Evolutionary conservation across 1,139 yeast species (phyloP), one percentile per base, ranked within the genome.

Genomic region (Oligophagozyma castellii): DNA sequence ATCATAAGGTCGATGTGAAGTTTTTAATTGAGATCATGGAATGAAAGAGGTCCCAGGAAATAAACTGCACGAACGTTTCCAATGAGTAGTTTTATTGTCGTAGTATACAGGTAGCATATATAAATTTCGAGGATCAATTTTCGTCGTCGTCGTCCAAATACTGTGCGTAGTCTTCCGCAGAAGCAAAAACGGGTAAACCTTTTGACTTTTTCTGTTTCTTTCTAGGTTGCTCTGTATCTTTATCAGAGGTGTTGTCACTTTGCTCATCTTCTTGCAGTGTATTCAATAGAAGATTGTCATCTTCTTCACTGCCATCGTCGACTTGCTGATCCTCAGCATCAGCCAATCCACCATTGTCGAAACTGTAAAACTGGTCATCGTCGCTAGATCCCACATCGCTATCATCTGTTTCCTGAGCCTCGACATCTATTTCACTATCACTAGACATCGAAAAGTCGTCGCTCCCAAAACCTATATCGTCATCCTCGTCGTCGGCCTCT

Each of bases 151-250:
- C 73, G 28, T 67, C 65, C 52, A 81, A 59, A 46, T 76, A 77
- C 48, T 77, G 63, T 14, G 93, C 77, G 52, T 84, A 86, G 40
- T 83, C 95, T 26, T 80, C 95, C 6, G 74, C 93, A 27, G 92
- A 75, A 2, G 95, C 96, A 60, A 83, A 86, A 13, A 74, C 67
- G 13, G 96, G 95, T 39, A 86, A 59, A 34, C 67, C 71, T 49
- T 67, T 73, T 46, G 77, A 58, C 55, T 71, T 76, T 42, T 62
- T 66, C 41, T 54, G 53, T 18, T 51, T 50, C 38, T 51, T 49
- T 29, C 38, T 38, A 23, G 40, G 30, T 15, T 36, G 39, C 13
- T 32, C 16, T 20, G 44, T 40, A 27, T 42, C 37, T 32, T 37
- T 35, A 10, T 7, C 7, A 7, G 20, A 18, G 7, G 10, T 10